A percentile compares a stretch with the other conserved stretches of the same genome.
Conservation (phyloP, 441 rosid species). For the Bocquillonia castaneifolia region DNA sequence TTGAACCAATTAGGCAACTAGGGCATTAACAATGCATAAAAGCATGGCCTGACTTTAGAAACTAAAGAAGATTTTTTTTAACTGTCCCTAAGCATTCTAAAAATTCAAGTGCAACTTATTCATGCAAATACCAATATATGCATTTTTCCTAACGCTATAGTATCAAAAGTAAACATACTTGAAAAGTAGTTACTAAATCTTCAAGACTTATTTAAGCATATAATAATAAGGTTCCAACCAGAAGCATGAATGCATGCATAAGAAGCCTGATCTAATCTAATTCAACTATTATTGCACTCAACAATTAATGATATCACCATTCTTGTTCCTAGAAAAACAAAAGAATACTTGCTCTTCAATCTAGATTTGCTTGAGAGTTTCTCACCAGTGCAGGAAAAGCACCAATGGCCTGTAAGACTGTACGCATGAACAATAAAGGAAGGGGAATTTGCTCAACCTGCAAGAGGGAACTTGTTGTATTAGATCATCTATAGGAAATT, state of each 20-base stretch:
- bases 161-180: neutral
- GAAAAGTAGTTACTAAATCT: neutral
- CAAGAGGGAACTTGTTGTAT: conserved; percentile 28
- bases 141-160: neutral
- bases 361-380: conserved; percentile 10
- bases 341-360: neutral
- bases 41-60: neutral
- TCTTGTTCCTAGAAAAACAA: neutral
- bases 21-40: neutral
- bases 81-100: neutral
- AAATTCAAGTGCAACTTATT: neutral
- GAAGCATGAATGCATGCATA: neutral
- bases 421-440: conserved; percentile 98
- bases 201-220: neutral
- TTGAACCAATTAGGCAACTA: neutral
- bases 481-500: conserved; percentile 16
- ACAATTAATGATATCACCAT: neutral
- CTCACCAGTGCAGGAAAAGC: conserved; percentile 96
- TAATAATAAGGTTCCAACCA: neutral
- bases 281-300: neutral
- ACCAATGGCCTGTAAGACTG: conserved; percentile 93
- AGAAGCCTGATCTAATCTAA: neutral
- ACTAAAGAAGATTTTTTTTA: neutral
- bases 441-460: conserved; percentile 98
- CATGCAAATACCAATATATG: neutral